Conservation (phyloP, 495 filamentous ascomycete genomes). For the Darksidea phi region DNA sequence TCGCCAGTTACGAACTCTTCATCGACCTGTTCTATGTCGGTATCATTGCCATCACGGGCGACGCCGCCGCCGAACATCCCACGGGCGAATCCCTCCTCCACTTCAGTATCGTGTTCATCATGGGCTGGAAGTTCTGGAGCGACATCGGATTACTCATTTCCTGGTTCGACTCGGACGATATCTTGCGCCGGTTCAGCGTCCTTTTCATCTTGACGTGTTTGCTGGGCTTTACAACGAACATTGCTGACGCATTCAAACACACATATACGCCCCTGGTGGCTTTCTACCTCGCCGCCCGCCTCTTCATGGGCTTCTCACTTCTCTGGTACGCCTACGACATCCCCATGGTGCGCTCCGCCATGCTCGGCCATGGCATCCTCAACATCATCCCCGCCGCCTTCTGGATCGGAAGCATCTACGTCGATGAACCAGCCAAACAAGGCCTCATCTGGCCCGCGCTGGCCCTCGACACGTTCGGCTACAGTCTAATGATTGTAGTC, state of each 20-base stretch:
- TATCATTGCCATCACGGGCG: constrained; percentile 62
- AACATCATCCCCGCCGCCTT: constrained; percentile 47
- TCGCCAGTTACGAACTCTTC: constrained; percentile 60
- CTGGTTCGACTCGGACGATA: constrained; percentile 61
- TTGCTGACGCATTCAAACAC: constrained; percentile 50
- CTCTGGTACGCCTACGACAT: constrained; percentile 47
- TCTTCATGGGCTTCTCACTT: constrained; percentile 51
- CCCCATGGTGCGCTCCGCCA: constrained; percentile 55
- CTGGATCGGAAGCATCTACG: constrained; percentile 56
- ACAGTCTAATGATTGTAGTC: constrained; percentile 37
- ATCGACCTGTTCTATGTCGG: constrained; percentile 55
- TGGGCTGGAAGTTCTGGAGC: constrained; percentile 61
- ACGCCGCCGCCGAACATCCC: constrained; percentile 53
- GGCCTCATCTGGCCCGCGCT: constrained; percentile 53
- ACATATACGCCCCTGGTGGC: constrained; percentile 55
- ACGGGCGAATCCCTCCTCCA: constrained; percentile 50
- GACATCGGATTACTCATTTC: constrained; percentile 52
- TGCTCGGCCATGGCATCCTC: constrained; percentile 48
- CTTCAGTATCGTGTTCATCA: constrained; percentile 56
- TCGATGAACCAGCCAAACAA: constrained; percentile 48
- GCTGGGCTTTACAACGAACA: constrained; percentile 58
- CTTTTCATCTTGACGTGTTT: constrained; percentile 57
- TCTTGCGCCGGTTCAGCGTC: constrained; percentile 54
- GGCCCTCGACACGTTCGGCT: constrained; percentile 48
- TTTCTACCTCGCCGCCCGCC: constrained; percentile 56